Percentiles rank a stretch among this genome's conserved stretches.
phyloP scores from a whole-genome alignment of 2,329 filamentous ascomycete species.

The Beauveria medogensis region DNA sequence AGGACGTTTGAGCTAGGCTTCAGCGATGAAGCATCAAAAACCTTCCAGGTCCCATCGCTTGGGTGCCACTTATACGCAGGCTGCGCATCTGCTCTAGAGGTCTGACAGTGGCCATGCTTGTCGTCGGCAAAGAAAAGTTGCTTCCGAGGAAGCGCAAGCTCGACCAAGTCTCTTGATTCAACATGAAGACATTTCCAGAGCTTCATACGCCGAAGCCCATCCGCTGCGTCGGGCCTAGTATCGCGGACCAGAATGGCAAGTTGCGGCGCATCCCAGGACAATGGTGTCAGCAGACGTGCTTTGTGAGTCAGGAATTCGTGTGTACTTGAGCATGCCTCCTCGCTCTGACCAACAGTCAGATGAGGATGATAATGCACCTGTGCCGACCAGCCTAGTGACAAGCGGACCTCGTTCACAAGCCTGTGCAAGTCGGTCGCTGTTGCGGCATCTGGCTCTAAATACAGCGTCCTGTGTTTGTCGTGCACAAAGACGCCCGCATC shows the following conservation, averaged over 20 bases:
- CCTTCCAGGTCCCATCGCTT: background rate
- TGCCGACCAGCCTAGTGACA: slow-evolving; percentile 25
- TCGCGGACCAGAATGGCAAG: slow-evolving; percentile 48
- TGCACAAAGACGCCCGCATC: slow-evolving; percentile 39
- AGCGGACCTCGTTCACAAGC: slow-evolving; percentile 26
- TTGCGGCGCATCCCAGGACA: slow-evolving; percentile 40
- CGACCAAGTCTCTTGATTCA: slow-evolving; percentile 1
- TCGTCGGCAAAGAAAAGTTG: background rate
- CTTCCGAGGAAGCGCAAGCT: background rate
- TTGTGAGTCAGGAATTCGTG: slow-evolving; percentile 47
- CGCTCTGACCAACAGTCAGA: slow-evolving; percentile 53
- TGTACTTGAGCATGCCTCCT: slow-evolving; percentile 34
- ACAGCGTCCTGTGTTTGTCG: slow-evolving; percentile 42
- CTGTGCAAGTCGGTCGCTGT: slow-evolving; percentile 9
- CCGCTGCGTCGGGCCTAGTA: slow-evolving; percentile 18
- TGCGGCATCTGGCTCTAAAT: slow-evolving; percentile 23
- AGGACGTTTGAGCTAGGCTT: background rate
- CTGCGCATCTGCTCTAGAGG: background rate
- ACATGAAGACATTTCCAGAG: slow-evolving; percentile 45
- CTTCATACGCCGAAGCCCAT: slow-evolving; percentile 41
- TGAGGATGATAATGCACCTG: slow-evolving; percentile 33
- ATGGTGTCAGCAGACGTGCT: slow-evolving; percentile 35
- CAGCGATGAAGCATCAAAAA: background rate
- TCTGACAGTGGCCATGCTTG: background rate
- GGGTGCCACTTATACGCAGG: slow-evolving; percentile 1